A percentile compares a stretch with the other conserved stretches of the same genome.
Conservation (phyloP, 345 rosid genomes). For the Theobroma cacao region DNA sequence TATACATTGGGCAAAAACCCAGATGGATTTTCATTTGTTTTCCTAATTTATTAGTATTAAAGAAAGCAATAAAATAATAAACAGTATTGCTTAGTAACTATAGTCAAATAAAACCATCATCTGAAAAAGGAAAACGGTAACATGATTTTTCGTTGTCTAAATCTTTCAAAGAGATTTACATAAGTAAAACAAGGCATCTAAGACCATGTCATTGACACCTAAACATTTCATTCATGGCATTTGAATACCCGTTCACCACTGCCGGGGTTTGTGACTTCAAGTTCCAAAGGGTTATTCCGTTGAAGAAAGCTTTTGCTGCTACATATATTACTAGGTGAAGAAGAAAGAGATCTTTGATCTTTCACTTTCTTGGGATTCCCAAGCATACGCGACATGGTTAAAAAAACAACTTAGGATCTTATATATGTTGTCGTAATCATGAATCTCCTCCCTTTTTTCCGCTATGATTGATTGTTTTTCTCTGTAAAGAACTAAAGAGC, state of each 20-base stretch:
- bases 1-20: background rate
- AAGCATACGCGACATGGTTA: constrained; percentile 46
- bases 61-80: background rate
- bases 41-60: background rate
- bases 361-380: constrained; percentile 60
- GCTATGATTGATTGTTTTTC: background rate
- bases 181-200: background rate
- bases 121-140: too few species aligned
- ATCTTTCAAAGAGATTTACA: background rate
- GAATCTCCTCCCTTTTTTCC: constrained; percentile 5
- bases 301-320: background rate
- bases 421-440: constrained; percentile 24
- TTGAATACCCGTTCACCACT: too few species aligned
- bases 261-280: constrained; percentile 26
- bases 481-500: constrained; percentile 3
- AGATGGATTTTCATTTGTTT: background rate
- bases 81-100: background rate
- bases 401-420: constrained; percentile 17
- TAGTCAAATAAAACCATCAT: background rate
- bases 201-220: background rate
- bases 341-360: constrained; percentile 12
- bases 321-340: background rate
- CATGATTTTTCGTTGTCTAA: background rate
- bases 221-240: background rate
- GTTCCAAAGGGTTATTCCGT: constrained; percentile 29